Evolutionary conservation across 495 filamentous ascomycete genomes (phyloP), one percentile per base, ranked within the genome.

Genomic region (Penicillium steckii): DNA sequence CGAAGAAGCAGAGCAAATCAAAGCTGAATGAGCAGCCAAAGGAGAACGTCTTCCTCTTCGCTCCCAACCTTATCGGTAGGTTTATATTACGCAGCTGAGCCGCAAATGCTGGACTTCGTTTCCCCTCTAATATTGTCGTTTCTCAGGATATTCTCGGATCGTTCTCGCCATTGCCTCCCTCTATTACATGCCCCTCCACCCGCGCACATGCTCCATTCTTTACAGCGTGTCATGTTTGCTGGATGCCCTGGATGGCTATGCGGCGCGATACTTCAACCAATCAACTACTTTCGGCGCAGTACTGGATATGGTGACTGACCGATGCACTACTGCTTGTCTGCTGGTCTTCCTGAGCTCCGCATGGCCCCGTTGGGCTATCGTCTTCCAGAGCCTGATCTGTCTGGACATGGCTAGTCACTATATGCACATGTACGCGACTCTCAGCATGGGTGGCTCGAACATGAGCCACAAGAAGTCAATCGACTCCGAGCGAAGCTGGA

Each of bases 101-200:
- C 17, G 19, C 1, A n/a, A 41, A 12, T 0, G 18, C 4, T 8
- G 19, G 12, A n/a, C 48, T 46, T 21, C 43, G 33, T 25, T 18
- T 44, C 4, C n/a, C 19, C 22, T 5, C 15, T 50, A 23, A 51
- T 8, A n/a, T 17, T 12, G 19, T 17, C 17, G 12, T 55, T 48
- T 19, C 29, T 62, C 22, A 96, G 93, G 94, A 56, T 97, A 97
- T 73, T 80, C 76, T 49, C 88, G 94, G 59, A 86, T 97, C 61
- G 75, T 97, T 55, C 84, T 98, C 49, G 89, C 93, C 54, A 75
- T 96, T 53, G 90, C 89, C 32, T 95, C 92, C 44, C 85, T 98
- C 53, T 97, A 96, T 77, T 98, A 95, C 77, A 97, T 97, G 94
- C 91, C 92, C 19, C 80, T 97, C 25, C 94, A 98, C 66, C 94